Conservation (phyloP, 2,329 filamentous ascomycete species). For the Graphium sp. region DNA sequence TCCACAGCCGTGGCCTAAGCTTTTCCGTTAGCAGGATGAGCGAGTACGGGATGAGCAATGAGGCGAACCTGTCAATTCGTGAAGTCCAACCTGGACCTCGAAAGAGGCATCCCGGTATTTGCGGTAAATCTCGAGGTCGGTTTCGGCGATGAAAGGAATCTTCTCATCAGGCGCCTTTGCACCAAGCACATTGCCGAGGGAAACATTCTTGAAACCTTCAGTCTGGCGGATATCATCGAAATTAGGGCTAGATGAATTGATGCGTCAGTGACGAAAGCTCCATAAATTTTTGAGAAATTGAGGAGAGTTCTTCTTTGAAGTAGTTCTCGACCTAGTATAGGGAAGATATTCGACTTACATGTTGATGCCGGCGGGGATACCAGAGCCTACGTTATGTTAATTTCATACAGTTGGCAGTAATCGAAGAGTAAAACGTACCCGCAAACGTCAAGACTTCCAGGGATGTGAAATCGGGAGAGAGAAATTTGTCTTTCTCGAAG, state of each 20-base stretch:
- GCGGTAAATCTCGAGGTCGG: constrained; percentile 62
- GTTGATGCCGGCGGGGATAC: constrained; percentile 52
- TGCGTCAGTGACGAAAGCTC: constrained; percentile 5
- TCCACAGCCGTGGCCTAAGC: constrained; percentile 66
- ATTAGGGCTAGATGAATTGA: constrained; percentile 27
- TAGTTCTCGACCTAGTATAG: neutral
- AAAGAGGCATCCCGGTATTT: constrained; percentile 78
- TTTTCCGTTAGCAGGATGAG: constrained; percentile 6
- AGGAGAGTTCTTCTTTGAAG: neutral
- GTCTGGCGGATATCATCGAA: constrained; percentile 67
- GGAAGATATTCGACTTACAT: constrained; percentile 19
- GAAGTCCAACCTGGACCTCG: constrained; percentile 88
- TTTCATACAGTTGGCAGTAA: neutral
- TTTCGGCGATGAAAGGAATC: constrained; percentile 72
- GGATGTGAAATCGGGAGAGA: constrained; percentile 90
- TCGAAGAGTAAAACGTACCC: constrained; percentile 8
- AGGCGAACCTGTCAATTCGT: constrained; percentile 51
- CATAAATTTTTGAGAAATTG: neutral
- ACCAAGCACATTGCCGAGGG: constrained; percentile 78
- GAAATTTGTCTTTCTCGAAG: constrained; percentile 93
- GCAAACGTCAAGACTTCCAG: constrained; percentile 76
- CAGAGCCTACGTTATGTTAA: constrained; percentile 23
- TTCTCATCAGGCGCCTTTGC: constrained; percentile 87
- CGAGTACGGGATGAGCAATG: too few species aligned
- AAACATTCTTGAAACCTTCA: constrained; percentile 85